Conservation (phyloP, 2,329 filamentous ascomycete genomes). For the Calonectria honghensis region DNA sequence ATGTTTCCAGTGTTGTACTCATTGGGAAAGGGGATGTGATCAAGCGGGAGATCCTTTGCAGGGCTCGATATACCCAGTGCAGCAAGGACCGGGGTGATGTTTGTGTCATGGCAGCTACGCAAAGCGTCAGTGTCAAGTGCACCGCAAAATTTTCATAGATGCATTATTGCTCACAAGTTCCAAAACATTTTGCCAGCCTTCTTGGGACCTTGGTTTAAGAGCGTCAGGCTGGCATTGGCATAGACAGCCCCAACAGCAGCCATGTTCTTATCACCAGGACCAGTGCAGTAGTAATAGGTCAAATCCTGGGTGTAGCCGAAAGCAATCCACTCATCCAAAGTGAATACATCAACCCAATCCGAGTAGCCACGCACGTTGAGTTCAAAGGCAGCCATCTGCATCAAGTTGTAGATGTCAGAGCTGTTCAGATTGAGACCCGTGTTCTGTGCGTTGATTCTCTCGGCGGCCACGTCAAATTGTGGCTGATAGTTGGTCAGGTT, state of each 20-base stretch:
- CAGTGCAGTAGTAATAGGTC: slow-evolving; percentile 2
- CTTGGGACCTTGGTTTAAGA: slow-evolving; percentile 3
- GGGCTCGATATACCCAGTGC: not conserved
- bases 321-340: slow-evolving; percentile 14
- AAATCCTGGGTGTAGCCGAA: slow-evolving; percentile 8
- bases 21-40: not conserved
- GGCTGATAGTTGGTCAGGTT: not conserved
- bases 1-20: slow-evolving; percentile 8
- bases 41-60: not conserved
- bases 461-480: not conserved
- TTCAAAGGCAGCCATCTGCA: slow-evolving; percentile 16
- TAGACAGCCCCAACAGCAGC: not conserved
- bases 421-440: not conserved
- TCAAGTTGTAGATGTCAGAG: not conserved
- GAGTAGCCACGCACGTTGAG: slow-evolving; percentile 13
- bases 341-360: slow-evolving; percentile 13
- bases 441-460: not conserved
- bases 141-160: not conserved
- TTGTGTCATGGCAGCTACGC: slow-evolving; percentile 6
- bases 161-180: not conserved
- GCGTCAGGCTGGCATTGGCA: not conserved
- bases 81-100: slow-evolving; percentile 4
- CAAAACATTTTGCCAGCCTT: slow-evolving; percentile 14
- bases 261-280: slow-evolving; percentile 5
- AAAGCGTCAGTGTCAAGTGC: not conserved